Evolutionary conservation across 2,329 filamentous ascomycete species (phyloP).

Genomic region (Microdochium trichocladiopsis): DNA sequence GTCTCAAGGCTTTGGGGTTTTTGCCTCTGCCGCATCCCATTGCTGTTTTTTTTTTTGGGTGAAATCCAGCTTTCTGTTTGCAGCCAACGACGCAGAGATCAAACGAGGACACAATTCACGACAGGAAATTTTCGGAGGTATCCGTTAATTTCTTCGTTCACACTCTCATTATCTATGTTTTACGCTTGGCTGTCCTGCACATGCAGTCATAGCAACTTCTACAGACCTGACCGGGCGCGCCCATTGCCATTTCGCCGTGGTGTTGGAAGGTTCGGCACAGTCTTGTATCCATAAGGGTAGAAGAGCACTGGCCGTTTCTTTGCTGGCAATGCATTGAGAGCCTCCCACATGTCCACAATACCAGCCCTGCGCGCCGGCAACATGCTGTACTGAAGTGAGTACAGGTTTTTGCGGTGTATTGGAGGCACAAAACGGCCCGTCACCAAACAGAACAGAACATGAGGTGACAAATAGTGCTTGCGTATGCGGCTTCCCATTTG

Average conservation of each 20-base stretch:
- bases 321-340: slow-evolving; percentile 46
- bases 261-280: not conserved
- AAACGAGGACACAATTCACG: too few species aligned
- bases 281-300: slow-evolving; percentile 11
- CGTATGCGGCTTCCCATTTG: slow-evolving; percentile 87
- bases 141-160: too few species aligned
- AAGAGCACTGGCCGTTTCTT: slow-evolving; percentile 32
- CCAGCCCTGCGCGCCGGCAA: slow-evolving; percentile 74
- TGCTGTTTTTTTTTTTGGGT: too few species aligned
- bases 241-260: not conserved
- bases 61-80: too few species aligned
- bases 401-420: slow-evolving; percentile 88
- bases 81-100: too few species aligned
- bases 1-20: too few species aligned
- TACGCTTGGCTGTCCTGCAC: too few species aligned
- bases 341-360: slow-evolving; percentile 80
- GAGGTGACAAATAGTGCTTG: slow-evolving; percentile 88
- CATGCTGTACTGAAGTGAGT: slow-evolving; percentile 97
- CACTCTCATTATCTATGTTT: too few species aligned
- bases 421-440: slow-evolving; percentile 92
- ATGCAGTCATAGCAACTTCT: not conserved
- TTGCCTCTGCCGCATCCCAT: too few species aligned
- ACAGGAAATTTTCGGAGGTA: too few species aligned
- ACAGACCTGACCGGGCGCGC: not conserved
- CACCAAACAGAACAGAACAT: slow-evolving; percentile 79